phyloP scores from a whole-genome alignment of 1,284 basidiomycete genomes.

The Amylostereum chailletii region DNA sequence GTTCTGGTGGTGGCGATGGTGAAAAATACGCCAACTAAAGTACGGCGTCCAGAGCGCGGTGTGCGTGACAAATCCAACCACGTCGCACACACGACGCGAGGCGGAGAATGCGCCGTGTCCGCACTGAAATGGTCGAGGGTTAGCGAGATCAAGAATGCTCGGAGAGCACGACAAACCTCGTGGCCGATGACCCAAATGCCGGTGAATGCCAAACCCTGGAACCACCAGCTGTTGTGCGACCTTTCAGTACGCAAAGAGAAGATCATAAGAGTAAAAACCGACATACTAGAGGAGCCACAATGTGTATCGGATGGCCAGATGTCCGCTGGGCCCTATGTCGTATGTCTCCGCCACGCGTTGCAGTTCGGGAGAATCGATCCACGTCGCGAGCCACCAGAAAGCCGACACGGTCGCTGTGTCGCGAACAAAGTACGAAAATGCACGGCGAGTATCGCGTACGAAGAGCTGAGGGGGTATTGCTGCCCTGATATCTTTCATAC shows the following conservation, averaged over 20 bases:
- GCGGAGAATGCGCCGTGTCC: slow-evolving; percentile 23
- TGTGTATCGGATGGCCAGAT: slow-evolving; percentile 29
- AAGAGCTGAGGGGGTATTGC: slow-evolving; percentile 44
- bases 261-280: too few relatives aligned
- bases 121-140: slow-evolving; percentile 13
- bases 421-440: slow-evolving; percentile 27
- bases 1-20: slow-evolving; percentile 29
- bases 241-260: too few relatives aligned
- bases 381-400: not conserved
- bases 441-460: slow-evolving; percentile 27
- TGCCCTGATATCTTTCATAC: slow-evolving; percentile 33
- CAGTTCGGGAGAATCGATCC: not conserved
- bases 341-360: slow-evolving; percentile 12
- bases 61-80: slow-evolving; percentile 22
- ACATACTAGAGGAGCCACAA: slow-evolving; percentile 29
- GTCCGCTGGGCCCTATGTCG: slow-evolving; percentile 13
- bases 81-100: slow-evolving; percentile 17
- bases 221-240: slow-evolving; percentile 40
- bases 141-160: too few relatives aligned
- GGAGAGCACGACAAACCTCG: slow-evolving; percentile 26
- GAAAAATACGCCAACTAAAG: slow-evolving; percentile 31
- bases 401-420: not conserved
- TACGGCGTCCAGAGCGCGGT: slow-evolving; percentile 29
- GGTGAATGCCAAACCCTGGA: slow-evolving; percentile 50
- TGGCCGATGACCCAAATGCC: slow-evolving; percentile 60